phyloP scores from a whole-genome alignment of 805 yeast genomes.

The Cyberlindnera euphorbiae region DNA sequence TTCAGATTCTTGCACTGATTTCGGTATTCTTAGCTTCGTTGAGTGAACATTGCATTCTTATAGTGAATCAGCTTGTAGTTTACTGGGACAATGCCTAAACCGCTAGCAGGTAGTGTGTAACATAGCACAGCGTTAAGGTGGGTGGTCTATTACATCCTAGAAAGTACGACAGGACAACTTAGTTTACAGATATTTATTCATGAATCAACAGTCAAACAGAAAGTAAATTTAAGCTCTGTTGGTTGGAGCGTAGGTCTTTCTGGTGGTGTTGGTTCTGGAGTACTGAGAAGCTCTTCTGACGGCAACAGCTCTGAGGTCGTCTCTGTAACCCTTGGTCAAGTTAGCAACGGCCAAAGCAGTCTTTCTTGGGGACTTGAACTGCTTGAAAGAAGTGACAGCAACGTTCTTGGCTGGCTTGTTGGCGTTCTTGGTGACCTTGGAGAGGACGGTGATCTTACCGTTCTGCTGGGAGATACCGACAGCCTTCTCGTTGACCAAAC shows the following conservation, averaged over 20 bases:
- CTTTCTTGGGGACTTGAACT: conserved; percentile 38
- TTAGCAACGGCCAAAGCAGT: conserved; percentile 42
- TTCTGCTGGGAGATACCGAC: conserved; percentile 37
- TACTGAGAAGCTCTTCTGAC: conserved; percentile 42
- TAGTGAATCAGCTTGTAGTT: too few species aligned
- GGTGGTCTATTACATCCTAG: too few species aligned
- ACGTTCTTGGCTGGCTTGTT: conserved; percentile 43
- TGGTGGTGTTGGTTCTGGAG: conserved; percentile 35
- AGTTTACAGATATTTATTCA: conserved; percentile 6
- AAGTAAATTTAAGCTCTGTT: conserved; percentile 14
- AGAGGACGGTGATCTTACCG: conserved; percentile 36
- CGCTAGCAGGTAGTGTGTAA: too few species aligned
- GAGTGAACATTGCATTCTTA: too few species aligned
- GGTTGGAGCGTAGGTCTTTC: conserved; percentile 30
- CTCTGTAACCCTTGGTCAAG: conserved; percentile 42
- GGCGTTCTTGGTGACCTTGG: conserved; percentile 41
- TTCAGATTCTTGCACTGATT: conserved; percentile 33
- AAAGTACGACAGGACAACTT: too few species aligned
- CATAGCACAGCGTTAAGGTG: too few species aligned
- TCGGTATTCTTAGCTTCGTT: too few species aligned
- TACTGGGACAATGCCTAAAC: too few species aligned
- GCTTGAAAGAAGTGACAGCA: conserved; percentile 35
- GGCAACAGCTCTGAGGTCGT: conserved; percentile 44
- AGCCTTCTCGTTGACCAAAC: conserved; percentile 47
- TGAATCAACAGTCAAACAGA: neutral